These are phyloP conservation scores for Lodderomyces metapsilosis DNA, from an alignment of 1,139 yeast species.

Conservation along the genomic window DNA sequence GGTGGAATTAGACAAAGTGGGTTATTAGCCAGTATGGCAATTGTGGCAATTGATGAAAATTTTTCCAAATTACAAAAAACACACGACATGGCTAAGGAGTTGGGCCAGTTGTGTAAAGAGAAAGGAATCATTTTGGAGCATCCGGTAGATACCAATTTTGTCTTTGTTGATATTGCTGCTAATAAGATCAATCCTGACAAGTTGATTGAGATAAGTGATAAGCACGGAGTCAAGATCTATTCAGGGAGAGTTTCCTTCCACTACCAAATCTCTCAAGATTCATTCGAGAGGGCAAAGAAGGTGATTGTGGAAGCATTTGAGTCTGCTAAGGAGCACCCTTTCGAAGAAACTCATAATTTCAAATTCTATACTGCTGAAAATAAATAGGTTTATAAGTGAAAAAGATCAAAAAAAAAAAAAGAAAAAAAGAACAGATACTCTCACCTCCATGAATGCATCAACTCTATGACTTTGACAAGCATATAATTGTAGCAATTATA, in stretches of 20 bases:
- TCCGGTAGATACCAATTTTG: slow-evolving; percentile 45
- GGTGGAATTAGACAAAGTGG: slow-evolving; percentile 52
- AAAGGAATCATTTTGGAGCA: slow-evolving; percentile 33
- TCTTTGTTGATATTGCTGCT: slow-evolving; percentile 37
- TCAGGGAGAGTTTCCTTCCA: slow-evolving; percentile 40
- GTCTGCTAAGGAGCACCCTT: slow-evolving; percentile 30
- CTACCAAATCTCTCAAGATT: slow-evolving; percentile 35
- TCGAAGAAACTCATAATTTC: slow-evolving; percentile 11
- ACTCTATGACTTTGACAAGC: slow-evolving; percentile 6
- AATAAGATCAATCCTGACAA: slow-evolving; percentile 31
- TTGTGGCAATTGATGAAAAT: slow-evolving; percentile 41
- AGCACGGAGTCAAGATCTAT: slow-evolving; percentile 28
- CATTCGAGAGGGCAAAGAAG: slow-evolving; percentile 29
- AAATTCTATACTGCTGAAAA: slow-evolving; percentile 13
- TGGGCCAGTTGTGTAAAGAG: slow-evolving; percentile 42
- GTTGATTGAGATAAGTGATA: slow-evolving; percentile 24
- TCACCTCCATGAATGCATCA: not conserved
- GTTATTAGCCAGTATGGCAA: slow-evolving; percentile 40
- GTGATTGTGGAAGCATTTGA: slow-evolving; percentile 30
- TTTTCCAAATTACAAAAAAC: slow-evolving; percentile 43
- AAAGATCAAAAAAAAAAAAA: no score
- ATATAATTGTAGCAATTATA: slow-evolving; percentile 10
- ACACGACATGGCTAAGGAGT: slow-evolving; percentile 52
- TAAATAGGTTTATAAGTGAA: slow-evolving; percentile 1
- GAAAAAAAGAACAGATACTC: no score